Base-by-base conservation (phyloP, 768 basidiomycete species). In the Boletus reticuloceps region DNA sequence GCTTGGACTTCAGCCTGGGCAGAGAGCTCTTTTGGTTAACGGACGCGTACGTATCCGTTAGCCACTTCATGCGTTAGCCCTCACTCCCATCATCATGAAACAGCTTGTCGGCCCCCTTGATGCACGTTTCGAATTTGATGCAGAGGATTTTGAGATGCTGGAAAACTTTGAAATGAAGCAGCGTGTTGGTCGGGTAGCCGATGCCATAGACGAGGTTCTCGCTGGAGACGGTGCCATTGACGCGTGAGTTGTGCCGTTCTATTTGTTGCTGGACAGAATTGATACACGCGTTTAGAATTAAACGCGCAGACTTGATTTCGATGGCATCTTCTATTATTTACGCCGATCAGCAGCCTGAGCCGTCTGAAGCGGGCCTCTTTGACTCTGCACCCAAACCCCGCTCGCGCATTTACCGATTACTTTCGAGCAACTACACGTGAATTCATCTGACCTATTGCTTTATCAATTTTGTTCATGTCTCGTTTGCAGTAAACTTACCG, bases 71-170 rank as follows among this genome's bases (percentile, higher is more conserved):
- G 31, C 37, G 7, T 48, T 50, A 41, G 42, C 13, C 54, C 56
- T 60, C 45, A 55, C 44, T 31, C 13, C 34, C 7, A 37, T 22
- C 47, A 27, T 54, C 49, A 27, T 51, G 31, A 36, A 51, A 51
- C 38, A 96, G 94, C 71, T 96, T 49, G 74, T 98, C 27, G 91
- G 91, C 0, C 91, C 92, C 0, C 73, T 97, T 37, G 70, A 72
- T 19, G 29, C 41, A 12, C 60, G 71, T 2, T 79, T 76, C 4
- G 80, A 81, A 16, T 92, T 98, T 66, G 59, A 71, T 8, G 70
- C 82, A 1, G 79, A 79, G n/a, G 96, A 98, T 67, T 87, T 95
- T 65, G 73, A 76, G 44, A 77, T 82, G 2, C 71, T 98, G 43
- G 83, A 86, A 56, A 70, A 73, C 6, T 95, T 88, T 68, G 97